These are phyloP conservation scores for Mentha longifolia DNA, from an alignment of 257 asterid species.

Conservation along the genomic window DNA sequence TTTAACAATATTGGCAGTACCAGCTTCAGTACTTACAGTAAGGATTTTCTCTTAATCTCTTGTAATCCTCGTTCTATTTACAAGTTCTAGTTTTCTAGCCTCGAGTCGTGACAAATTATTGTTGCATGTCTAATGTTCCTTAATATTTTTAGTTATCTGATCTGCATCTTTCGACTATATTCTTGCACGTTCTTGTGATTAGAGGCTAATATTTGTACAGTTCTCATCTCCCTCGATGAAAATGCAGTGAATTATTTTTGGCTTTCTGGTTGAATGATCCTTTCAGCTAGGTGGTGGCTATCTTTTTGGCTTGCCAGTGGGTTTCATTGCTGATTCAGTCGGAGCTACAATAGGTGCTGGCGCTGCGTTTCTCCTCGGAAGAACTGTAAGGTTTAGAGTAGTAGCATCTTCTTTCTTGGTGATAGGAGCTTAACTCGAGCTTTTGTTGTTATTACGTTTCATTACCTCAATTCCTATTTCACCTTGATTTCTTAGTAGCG, in stretches of 20 bases:
- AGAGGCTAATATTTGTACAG: neutral
- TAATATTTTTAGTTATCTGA: neutral
- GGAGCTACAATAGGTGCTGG: conserved; percentile 94
- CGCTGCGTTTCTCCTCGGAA: conserved; percentile 94
- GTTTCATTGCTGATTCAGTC: conserved; percentile 85
- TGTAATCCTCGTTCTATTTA: neutral
- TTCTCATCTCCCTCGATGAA: neutral
- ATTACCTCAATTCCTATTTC: conserved; percentile 4
- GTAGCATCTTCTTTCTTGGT: conserved; percentile 16
- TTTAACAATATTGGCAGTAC: conserved; percentile 87
- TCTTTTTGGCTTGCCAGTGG: conserved; percentile 91
- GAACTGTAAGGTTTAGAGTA: conserved; percentile 67
- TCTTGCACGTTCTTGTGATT: neutral
- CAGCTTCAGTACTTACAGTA: conserved; percentile 96
- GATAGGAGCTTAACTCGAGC: neutral
- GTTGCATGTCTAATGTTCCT: neutral
- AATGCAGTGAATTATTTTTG: conserved; percentile 9
- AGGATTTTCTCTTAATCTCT: conserved; percentile 21
- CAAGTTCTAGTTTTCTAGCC: conserved; percentile 14
- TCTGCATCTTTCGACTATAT: neutral
- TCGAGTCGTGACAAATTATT: neutral
- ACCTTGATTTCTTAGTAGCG: neutral
- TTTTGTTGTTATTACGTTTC: neutral
- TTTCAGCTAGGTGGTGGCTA: conserved; percentile 98
- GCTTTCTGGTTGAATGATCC: conserved; percentile 9